Evolutionary conservation across 495 filamentous ascomycete genomes (phyloP).

Genomic region (Neurospora cerealis): DNA sequence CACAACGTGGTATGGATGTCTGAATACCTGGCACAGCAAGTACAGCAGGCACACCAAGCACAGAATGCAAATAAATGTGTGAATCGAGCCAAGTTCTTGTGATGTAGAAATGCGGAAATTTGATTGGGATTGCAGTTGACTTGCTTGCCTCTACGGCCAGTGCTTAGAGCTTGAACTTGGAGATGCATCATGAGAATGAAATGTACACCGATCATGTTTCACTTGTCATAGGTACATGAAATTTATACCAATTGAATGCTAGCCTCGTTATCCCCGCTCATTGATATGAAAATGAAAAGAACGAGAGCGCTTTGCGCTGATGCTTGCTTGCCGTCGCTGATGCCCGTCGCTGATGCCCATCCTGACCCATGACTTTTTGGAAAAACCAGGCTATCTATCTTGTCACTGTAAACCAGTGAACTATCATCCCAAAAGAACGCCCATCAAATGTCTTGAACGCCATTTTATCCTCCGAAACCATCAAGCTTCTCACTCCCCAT

Average conservation of each 20-base stretch:
- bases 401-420: not conserved
- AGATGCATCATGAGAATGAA: not conserved
- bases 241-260: not conserved
- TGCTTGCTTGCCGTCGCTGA: not conserved
- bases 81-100: too few relatives aligned
- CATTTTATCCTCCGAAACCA: not conserved
- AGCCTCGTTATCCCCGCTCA: not conserved
- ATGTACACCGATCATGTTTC: not conserved
- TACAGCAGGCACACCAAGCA: too few relatives aligned
- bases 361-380: not conserved
- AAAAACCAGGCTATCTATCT: not conserved
- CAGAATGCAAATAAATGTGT: too few relatives aligned
- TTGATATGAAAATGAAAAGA: not conserved
- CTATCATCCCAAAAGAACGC: not conserved
- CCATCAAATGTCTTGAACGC: not conserved
- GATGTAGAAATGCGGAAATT: too few relatives aligned
- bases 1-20: too few relatives aligned
- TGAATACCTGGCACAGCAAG: too few relatives aligned
- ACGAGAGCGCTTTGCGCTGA: not conserved
- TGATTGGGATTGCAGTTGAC: not conserved
- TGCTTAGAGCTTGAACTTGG: not conserved
- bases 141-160: not conserved
- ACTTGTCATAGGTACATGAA: not conserved
- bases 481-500: conserved; percentile 31
- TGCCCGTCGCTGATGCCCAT: not conserved